Conservation (phyloP, 176 grass and related monocot species). For the Triticum urartu region DNA sequence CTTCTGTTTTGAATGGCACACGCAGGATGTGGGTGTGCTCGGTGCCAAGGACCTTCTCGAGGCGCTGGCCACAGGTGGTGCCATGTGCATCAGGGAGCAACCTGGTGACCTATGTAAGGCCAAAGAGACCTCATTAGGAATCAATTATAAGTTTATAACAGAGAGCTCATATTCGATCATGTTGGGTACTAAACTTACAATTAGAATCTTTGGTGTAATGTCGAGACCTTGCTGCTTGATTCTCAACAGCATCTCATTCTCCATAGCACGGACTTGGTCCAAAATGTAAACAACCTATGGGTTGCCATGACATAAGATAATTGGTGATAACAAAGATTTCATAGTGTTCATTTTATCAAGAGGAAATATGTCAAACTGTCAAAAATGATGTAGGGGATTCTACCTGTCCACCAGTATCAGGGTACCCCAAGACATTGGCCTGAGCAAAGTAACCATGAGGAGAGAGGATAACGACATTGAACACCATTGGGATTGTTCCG, state of each 20-base stretch:
- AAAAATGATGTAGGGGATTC: neutral
- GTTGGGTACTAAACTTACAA: constrained; percentile 46
- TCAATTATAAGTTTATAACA: neutral
- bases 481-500: constrained; percentile 70
- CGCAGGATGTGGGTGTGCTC: constrained; percentile 81
- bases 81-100: constrained; percentile 71
- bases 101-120: constrained; percentile 50
- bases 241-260: constrained; percentile 71
- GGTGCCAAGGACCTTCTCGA: constrained; percentile 81
- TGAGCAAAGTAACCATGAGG: constrained; percentile 82
- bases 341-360: neutral
- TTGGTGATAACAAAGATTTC: neutral
- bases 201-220: constrained; percentile 71
- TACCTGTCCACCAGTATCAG: constrained; percentile 81
- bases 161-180: neutral
- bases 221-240: constrained; percentile 78
- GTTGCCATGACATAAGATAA: neutral
- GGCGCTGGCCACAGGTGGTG: constrained; percentile 68
- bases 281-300: constrained; percentile 77
- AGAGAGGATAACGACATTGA: constrained; percentile 83
- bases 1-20: constrained; percentile 68
- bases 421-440: constrained; percentile 84
- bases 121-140: neutral
- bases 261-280: constrained; percentile 86
- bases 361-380: neutral